Evolutionary conservation across 1,284 basidiomycete genomes (phyloP), one percentile per base, ranked within the genome.

Genomic region (Cutaneotrichosporon sp.): DNA sequence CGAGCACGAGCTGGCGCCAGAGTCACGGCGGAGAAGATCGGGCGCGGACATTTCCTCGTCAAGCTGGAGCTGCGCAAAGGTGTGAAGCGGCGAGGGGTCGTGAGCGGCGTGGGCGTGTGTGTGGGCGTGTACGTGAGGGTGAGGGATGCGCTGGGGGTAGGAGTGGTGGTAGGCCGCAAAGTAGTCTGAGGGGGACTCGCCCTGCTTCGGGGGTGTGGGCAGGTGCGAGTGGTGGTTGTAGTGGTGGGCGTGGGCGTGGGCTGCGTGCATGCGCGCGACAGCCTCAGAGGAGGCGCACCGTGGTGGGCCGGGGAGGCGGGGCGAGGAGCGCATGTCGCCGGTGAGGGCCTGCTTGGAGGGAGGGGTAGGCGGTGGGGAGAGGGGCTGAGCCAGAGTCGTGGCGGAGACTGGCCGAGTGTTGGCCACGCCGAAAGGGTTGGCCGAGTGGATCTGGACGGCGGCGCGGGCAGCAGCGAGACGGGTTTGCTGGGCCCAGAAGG

Each of bases 401-500:
- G 38, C 21, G 23, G 49, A 35, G 35, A 42, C 42, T 30, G 26
- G 26, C 7, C 26, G 26, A 9, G 50, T 21, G 30, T 20, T n/a
- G 22, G 47, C 15, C 21, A 21, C 36, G 35, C 21, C n/a, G 21
- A 26, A 30, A 17, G 46, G 20, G 47, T 41, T 41, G 39, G 47
- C 47, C 18, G 18, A 17, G 39, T 49, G 39, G 20, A 49, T 49
- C 39, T 49, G 47, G 33, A 39, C 47, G 18, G 46, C 54, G 10
- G 49, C 41, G 15, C 49, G 46, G 33, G 50, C 56, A 15, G 56
- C 56, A 44, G 42, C 46, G 23, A 56, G 23, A 20, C 55, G 55
- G 39, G 38, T 46, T 52, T 58, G 56, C 37, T 51, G 37, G 8
- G 46, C 44, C 56, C 56, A 59, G 49, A 56, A 56, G 37, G 58